Evolutionary conservation across 73 alveolate species (phyloP), one percentile per base, ranked within the genome.

Genomic region (Blepharisma japonicum): DNA sequence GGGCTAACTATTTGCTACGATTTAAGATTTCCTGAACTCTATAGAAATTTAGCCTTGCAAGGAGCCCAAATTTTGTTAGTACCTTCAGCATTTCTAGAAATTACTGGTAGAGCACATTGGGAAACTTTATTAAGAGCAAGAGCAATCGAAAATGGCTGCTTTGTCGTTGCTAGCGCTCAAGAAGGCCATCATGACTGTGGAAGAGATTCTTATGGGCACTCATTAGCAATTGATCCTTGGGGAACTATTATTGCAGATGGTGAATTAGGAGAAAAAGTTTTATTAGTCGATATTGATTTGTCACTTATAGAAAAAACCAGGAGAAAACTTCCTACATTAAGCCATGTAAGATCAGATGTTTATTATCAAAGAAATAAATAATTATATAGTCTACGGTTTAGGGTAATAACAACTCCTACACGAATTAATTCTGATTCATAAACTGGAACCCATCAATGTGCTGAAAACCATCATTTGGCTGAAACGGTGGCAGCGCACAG

Each of bases 21-120:
- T 81, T 55, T 92, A 55, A 77, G 98, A 53, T 92, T 87, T 74
- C 98, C 98, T 76, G 98, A 92, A 71, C 80, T 92, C 77, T 92
- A 81, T 71, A 78, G 98, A 80, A 72, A 77, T n/a, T 68, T 87
- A 66, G 87, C 88, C 11, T 66, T 66, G 38, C 49, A 80, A 71
- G 96, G 96, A 6, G 96, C 96, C 47, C 80, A 92, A 77, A 81
- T 92, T 23, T 71, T 92, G 68, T 48, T 87, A 53, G 91, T 84
- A 21, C 94, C 98, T 1, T 87, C 92, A 70, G 96, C 96, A 45
- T 92, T 92, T 71, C 78, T 83, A 47, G 87, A 83, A 79, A 90
- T 87, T n/a, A 92, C 98, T 9, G 98, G 98, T 0, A 83, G 87
- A 6, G 91, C 98, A 39, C 98, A 92, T 77, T 92, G 96, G 96